A percentile compares a stretch with the other conserved stretches of the same genome.
phyloP scores from a whole-genome alignment of 352 stramenopile species.

The Albugo candida region DNA sequence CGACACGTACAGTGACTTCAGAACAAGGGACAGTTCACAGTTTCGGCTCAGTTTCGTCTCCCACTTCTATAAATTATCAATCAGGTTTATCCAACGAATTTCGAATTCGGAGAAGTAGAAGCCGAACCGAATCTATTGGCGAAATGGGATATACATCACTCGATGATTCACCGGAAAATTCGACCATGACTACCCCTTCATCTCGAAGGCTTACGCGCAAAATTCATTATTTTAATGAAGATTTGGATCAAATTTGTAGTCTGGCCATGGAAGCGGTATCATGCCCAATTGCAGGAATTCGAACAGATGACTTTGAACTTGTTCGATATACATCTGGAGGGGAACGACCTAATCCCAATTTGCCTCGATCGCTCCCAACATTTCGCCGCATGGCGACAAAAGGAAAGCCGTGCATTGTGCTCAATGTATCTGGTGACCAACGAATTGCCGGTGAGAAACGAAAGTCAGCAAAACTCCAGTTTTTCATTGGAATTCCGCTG shows the following conservation, averaged over 20 bases:
- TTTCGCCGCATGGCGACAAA: slow-evolving; percentile 69
- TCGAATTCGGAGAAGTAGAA: too few species aligned
- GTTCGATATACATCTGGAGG: slow-evolving; percentile 27
- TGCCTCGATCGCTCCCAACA: slow-evolving; percentile 63
- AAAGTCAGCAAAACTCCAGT: slow-evolving; percentile 65
- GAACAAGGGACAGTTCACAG: too few species aligned
- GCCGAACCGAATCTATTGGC: too few species aligned
- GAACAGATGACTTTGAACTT: slow-evolving; percentile 74
- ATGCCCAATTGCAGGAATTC: slow-evolving; percentile 73
- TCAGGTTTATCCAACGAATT: too few species aligned
- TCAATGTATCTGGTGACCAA: slow-evolving; percentile 76
- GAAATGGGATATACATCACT: too few species aligned
- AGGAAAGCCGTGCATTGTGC: slow-evolving; percentile 76
- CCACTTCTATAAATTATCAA: too few species aligned
- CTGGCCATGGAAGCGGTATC: slow-evolving; percentile 71
- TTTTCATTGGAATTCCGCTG: slow-evolving; percentile 75
- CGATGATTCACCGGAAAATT: too few species aligned
- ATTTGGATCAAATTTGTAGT: slow-evolving; percentile 78
- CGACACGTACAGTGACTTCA: too few species aligned
- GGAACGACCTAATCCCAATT: slow-evolving; percentile 4
- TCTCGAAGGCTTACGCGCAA: too few species aligned
- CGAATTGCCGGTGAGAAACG: slow-evolving; percentile 75
- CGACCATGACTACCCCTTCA: too few species aligned
- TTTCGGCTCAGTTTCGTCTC: too few species aligned
- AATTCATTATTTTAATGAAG: slow-evolving; percentile 58